A percentile compares a stretch with the other conserved stretches of the same genome.
Evolutionary conservation across 768 basidiomycete genomes (phyloP).

Genomic region (Suillus americanus): DNA sequence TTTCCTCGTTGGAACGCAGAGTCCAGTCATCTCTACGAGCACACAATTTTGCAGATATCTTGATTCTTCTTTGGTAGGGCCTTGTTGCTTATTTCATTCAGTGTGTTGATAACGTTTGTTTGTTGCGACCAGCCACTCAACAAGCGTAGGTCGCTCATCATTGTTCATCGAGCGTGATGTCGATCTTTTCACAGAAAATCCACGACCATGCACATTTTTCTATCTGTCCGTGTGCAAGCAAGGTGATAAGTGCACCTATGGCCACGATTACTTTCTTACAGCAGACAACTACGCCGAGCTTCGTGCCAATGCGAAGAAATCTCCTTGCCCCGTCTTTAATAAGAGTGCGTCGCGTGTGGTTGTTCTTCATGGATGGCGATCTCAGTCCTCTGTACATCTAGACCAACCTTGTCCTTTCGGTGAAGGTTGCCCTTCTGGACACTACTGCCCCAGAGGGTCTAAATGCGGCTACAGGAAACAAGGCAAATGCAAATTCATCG

Average conservation of each 20-base stretch:
- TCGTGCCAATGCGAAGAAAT: slow-evolving; percentile 32
- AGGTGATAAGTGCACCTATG: slow-evolving; percentile 33
- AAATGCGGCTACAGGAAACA: slow-evolving; percentile 34
- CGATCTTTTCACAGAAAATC: slow-evolving; percentile 27
- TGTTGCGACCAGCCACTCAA: slow-evolving; percentile 26
- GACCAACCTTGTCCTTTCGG: slow-evolving; percentile 27
- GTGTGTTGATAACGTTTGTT: not conserved
- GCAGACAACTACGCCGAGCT: slow-evolving; percentile 30
- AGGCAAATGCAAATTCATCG: slow-evolving; percentile 34
- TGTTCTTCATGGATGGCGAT: not conserved
- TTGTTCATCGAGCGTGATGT: not conserved
- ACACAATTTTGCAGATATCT: slow-evolving; percentile 6
- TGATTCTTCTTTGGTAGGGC: slow-evolving; percentile 9
- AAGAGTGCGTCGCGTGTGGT: slow-evolving; percentile 20
- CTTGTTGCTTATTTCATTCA: not conserved
- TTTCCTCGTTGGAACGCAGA: not conserved
- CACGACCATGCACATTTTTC: slow-evolving; percentile 39
- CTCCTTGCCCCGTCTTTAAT: slow-evolving; percentile 33
- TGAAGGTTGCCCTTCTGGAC: slow-evolving; percentile 34
- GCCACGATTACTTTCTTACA: slow-evolving; percentile 33
- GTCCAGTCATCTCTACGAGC: not conserved
- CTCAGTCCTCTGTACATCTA: not conserved
- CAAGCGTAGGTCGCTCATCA: slow-evolving; percentile 25
- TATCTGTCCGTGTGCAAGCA: slow-evolving; percentile 33
- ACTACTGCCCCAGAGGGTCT: slow-evolving; percentile 36